A percentile compares a stretch with the other conserved stretches of the same genome.
These are phyloP conservation scores for Gymnopus androsaceus DNA, from an alignment of 1,284 basidiomycete species.

Conservation along the genomic window DNA sequence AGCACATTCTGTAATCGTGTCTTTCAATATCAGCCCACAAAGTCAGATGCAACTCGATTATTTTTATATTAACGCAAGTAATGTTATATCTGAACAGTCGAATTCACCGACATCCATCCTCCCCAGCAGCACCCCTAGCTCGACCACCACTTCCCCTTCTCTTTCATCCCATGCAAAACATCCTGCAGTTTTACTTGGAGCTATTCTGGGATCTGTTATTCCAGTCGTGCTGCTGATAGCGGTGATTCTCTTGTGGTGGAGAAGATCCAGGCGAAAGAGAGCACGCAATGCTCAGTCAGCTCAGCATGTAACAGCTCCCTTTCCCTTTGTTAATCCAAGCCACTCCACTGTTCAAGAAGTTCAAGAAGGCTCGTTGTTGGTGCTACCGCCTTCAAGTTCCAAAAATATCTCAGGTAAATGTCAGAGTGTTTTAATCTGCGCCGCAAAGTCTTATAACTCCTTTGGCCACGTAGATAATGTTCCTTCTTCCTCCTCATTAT, in stretches of 20 bases:
- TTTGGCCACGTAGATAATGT: not conserved
- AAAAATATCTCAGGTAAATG: too few species aligned
- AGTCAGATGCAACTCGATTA: not conserved
- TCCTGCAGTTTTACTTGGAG: not conserved
- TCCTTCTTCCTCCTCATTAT: not conserved
- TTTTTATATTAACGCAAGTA: not conserved
- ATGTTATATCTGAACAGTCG: not conserved
- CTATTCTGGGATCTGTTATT: not conserved
- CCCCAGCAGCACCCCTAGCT: not conserved
- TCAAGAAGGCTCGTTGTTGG: too few species aligned
- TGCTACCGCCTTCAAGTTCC: too few species aligned
- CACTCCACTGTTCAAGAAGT: too few species aligned
- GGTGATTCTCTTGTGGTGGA: not conserved
- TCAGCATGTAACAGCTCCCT: too few species aligned
- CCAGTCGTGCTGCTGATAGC: not conserved
- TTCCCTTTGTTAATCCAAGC: too few species aligned
- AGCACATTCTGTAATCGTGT: not conserved
- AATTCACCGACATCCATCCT: not conserved
- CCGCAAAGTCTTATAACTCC: too few species aligned
- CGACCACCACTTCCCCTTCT: not conserved
- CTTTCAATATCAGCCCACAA: constrained; percentile 1
- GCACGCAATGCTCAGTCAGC: too few species aligned
- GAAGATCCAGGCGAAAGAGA: not conserved
- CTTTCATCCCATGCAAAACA: not conserved
- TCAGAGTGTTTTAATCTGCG: too few species aligned